Evolutionary conservation across 768 basidiomycete species (phyloP).

Genomic region (Phanerodontia chrysosporium): DNA sequence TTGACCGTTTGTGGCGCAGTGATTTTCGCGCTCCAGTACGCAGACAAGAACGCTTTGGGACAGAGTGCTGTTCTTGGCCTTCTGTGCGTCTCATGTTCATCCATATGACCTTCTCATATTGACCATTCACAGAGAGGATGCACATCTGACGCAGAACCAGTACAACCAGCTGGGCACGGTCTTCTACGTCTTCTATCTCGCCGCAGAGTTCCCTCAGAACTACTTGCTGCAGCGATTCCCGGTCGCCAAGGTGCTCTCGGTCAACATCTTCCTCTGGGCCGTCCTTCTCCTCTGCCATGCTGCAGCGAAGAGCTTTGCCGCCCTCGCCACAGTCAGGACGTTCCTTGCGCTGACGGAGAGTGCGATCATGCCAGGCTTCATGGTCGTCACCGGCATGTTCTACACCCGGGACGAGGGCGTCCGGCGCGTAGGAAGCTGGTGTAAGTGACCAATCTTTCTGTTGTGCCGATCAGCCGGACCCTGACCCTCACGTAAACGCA

Average conservation of each 20-base stretch:
- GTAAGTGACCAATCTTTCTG: slow-evolving; percentile 27
- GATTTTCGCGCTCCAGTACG: slow-evolving; percentile 38
- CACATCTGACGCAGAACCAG: slow-evolving; percentile 16
- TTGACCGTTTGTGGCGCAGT: slow-evolving; percentile 30
- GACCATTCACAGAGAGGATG: background rate
- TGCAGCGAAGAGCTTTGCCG: slow-evolving; percentile 68
- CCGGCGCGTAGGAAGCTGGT: slow-evolving; percentile 46
- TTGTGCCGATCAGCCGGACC: too few relatives aligned
- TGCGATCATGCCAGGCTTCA: slow-evolving; percentile 75
- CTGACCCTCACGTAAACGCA: slow-evolving; percentile 19
- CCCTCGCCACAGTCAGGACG: slow-evolving; percentile 63
- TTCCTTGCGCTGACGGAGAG: slow-evolving; percentile 75
- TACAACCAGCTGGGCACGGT: slow-evolving; percentile 72
- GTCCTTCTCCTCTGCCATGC: slow-evolving; percentile 56
- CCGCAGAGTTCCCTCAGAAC: slow-evolving; percentile 68
- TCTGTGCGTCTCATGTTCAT: slow-evolving; percentile 35
- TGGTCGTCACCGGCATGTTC: slow-evolving; percentile 63
- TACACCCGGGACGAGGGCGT: slow-evolving; percentile 46
- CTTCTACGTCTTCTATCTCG: slow-evolving; percentile 70
- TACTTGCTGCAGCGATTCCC: slow-evolving; percentile 70
- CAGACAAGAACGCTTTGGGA: slow-evolving; percentile 71
- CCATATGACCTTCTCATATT: background rate
- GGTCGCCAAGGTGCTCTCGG: slow-evolving; percentile 84
- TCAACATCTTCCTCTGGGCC: slow-evolving; percentile 76
- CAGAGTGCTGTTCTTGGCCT: slow-evolving; percentile 71